phyloP scores from a whole-genome alignment of 345 rosid genomes.

The Aegle marmelos region DNA sequence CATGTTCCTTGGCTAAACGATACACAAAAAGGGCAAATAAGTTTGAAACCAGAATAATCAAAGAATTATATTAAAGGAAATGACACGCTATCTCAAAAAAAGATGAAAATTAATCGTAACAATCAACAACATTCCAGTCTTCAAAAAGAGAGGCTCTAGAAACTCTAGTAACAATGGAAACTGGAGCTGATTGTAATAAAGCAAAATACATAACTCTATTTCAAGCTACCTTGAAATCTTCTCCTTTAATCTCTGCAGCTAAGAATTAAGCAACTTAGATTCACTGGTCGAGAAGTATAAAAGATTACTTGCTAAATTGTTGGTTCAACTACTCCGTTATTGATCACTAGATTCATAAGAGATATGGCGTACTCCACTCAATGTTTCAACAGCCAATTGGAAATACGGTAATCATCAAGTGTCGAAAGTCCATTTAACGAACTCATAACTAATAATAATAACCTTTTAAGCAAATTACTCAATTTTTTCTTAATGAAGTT shows the following conservation, averaged over 20 bases:
- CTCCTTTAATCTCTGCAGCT: background rate
- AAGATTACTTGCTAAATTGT: too few species aligned
- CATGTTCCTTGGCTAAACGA: background rate
- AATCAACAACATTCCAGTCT: background rate
- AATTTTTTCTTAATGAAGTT: conserved; percentile 20
- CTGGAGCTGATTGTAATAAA: background rate
- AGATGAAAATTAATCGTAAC: background rate
- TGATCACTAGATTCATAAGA: too few species aligned
- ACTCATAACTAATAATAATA: background rate
- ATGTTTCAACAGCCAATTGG: background rate
- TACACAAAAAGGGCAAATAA: background rate
- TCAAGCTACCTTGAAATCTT: background rate
- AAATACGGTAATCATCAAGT: background rate
- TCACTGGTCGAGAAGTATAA: too few species aligned
- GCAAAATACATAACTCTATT: background rate
- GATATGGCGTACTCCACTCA: too few species aligned
- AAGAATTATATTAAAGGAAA: background rate
- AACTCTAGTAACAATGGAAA: background rate
- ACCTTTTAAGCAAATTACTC: background rate
- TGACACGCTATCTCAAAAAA: background rate
- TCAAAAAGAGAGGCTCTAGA: background rate
- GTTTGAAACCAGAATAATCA: too few species aligned
- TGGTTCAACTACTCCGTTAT: too few species aligned
- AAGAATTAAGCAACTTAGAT: background rate
- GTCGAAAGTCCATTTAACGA: background rate